phyloP scores from a whole-genome alignment of 352 stramenopile species.

The Phytophthora fragariae region DNA sequence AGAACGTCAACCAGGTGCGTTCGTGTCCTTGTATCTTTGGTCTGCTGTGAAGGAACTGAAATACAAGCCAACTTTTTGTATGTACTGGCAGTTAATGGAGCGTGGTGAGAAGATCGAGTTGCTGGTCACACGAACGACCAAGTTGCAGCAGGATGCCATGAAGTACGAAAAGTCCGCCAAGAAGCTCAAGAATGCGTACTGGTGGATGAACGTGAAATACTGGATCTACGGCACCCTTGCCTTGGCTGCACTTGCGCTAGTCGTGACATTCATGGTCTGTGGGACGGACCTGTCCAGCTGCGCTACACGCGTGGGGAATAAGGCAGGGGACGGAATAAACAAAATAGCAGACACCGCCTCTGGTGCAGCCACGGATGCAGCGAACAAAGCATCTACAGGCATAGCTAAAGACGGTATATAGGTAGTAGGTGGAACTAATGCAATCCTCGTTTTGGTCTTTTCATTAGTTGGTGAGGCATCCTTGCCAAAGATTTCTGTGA shows the following conservation, averaged over 20 bases:
- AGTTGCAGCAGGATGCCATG: conserved; percentile 96
- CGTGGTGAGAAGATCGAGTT: conserved; percentile 98
- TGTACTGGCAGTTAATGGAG: conserved; percentile 89
- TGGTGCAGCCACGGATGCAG: conserved; percentile 26
- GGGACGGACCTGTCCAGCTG: conserved; percentile 78
- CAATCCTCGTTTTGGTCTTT: conserved; percentile 30
- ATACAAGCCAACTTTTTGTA: not conserved
- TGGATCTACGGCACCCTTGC: conserved; percentile 66
- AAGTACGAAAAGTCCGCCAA: conserved; percentile 96
- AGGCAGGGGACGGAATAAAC: conserved; percentile 44
- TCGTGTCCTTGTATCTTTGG: not conserved
- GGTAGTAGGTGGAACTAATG: conserved; percentile 34
- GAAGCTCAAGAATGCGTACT: conserved; percentile 92
- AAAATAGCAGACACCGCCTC: conserved; percentile 28
- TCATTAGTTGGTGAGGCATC: conserved; percentile 27
- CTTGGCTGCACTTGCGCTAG: conserved; percentile 63
- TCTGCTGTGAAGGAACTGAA: not conserved
- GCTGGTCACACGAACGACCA: conserved; percentile 86
- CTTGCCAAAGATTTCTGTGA: conserved; percentile 13
- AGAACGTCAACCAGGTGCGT: conserved; percentile 96
- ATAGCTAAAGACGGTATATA: conserved; percentile 34
- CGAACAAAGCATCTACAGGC: conserved; percentile 33
- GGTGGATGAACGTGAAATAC: conserved; percentile 90
- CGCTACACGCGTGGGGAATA: conserved; percentile 46
- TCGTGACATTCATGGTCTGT: conserved; percentile 78